Base-by-base conservation (phyloP, 768 basidiomycete genomes). In the Tulasnella sp. region DNA sequence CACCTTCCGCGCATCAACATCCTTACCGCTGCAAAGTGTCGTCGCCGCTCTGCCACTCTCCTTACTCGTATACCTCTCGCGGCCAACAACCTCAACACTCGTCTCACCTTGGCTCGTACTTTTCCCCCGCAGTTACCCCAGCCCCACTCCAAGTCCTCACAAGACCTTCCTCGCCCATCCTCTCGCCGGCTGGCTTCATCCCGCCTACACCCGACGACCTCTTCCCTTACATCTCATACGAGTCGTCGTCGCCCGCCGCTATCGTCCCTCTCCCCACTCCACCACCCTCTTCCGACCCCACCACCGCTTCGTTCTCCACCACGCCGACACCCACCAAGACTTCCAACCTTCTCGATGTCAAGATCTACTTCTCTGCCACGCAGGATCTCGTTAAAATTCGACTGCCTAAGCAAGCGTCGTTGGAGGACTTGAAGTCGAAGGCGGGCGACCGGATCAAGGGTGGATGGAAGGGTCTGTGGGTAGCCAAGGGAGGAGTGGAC, bases 221-320 rank as follows among this genome's bases (percentile, higher is more conserved):
- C 35, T 71, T 71, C 42, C 70, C 70, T 23, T 71, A 71, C 32
- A 37, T 71, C 20, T 29, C 70, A 18, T 71, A 71, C 70, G 70
- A 71, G n/a, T 71, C 70, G 15, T 39, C 37, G 23, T 20, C 42
- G 26, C 9, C 29, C 5, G 10, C 16, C 15, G n/a, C 35, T 9
- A 42, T 16, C 70, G n/a, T 71, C 9, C 55, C 55, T 26, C 40
- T 71, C 11, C 70, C 70, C n/a, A 71, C 70, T 18, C 70, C 70
- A 35, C 35, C 70, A 1, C 70, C 20, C 37, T 37, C 40, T 10
- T 37, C 67, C 3, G 26, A 35, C 35, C 35, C 35, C 35, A 35
- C 23, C 23, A 26, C 2, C 2, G 67, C 67, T 13, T 69, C 67
- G 26, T 37, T 37, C 6, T 69, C 26, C 10, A 4, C 67, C 32